phyloP scores from a whole-genome alignment of 2,329 filamentous ascomycete genomes.

The Botrytis medusae region DNA sequence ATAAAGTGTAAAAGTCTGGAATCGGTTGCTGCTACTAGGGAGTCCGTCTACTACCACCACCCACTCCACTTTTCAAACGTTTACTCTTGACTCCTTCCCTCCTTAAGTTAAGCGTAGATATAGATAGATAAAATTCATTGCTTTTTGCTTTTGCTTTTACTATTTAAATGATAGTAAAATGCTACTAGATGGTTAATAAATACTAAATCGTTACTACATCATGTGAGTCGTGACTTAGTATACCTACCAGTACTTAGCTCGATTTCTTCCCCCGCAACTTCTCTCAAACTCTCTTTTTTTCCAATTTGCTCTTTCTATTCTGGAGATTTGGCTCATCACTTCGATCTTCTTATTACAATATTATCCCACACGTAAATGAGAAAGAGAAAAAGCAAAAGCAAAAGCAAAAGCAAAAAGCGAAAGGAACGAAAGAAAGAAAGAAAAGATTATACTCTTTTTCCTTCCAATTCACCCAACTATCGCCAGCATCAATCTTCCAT shows the following conservation, averaged over 20 bases:
- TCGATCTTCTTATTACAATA: neutral
- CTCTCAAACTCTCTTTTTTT: neutral
- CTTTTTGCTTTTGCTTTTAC: neutral
- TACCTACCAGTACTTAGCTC: constrained; percentile 2
- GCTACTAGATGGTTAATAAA: neutral
- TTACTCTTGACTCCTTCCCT: neutral
- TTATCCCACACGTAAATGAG: neutral
- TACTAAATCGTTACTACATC: neutral
- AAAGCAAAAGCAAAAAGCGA: neutral
- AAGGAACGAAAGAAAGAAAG: neutral
- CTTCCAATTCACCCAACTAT: neutral
- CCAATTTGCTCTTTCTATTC: neutral
- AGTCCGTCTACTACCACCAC: neutral
- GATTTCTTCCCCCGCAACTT: constrained; percentile 13
- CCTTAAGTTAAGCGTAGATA: constrained; percentile 13
- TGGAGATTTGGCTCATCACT: neutral
- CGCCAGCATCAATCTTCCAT: neutral
- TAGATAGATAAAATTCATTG: neutral
- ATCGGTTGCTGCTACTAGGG: neutral
- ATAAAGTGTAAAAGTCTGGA: constrained; percentile 7
- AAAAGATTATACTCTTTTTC: neutral
- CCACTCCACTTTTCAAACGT: constrained; percentile 15
- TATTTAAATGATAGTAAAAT: constrained; percentile 5
- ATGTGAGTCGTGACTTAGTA: neutral
- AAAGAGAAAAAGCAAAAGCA: neutral